Conservation (phyloP, 495 filamentous ascomycete species). For the Penicillium ucsense region DNA sequence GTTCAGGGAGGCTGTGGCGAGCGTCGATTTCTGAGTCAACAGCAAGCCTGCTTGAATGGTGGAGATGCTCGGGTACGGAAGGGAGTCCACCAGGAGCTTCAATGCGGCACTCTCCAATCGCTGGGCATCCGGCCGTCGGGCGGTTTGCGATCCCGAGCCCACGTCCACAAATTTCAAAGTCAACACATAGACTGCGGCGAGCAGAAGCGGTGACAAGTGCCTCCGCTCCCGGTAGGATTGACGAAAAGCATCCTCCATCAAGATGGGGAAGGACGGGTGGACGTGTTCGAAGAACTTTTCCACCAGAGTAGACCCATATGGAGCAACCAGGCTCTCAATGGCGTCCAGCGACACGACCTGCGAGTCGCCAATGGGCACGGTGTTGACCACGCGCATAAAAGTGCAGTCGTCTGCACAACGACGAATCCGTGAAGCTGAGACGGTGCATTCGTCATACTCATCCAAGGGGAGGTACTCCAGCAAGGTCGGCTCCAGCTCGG, state of each 20-base stretch:
- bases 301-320: slow-evolving; percentile 70
- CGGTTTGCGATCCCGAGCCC: slow-evolving; percentile 52
- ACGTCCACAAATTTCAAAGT: slow-evolving; percentile 85
- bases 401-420: slow-evolving; percentile 75
- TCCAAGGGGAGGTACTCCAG: slow-evolving; percentile 38
- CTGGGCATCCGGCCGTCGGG: slow-evolving; percentile 60
- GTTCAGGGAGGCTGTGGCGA: slow-evolving; percentile 78
- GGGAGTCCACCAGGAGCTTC: slow-evolving; percentile 61
- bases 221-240: slow-evolving; percentile 73
- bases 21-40: slow-evolving; percentile 77
- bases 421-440: slow-evolving; percentile 44
- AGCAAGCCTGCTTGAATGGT: slow-evolving; percentile 87
- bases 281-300: slow-evolving; percentile 82
- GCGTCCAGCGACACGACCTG: slow-evolving; percentile 58
- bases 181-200: slow-evolving; percentile 84
- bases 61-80: slow-evolving; percentile 81
- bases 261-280: slow-evolving; percentile 83
- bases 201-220: slow-evolving; percentile 70
- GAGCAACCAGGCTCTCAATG: slow-evolving; percentile 74
- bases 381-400: slow-evolving; percentile 55
- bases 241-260: slow-evolving; percentile 79
- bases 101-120: slow-evolving; percentile 71
- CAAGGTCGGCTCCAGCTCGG: slow-evolving; percentile 41
- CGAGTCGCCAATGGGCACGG: slow-evolving; percentile 25
- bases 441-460: slow-evolving; percentile 30